Evolutionary conservation across 2,329 filamentous ascomycete genomes (phyloP).

Genomic region (Talaromyces atroroseus): DNA sequence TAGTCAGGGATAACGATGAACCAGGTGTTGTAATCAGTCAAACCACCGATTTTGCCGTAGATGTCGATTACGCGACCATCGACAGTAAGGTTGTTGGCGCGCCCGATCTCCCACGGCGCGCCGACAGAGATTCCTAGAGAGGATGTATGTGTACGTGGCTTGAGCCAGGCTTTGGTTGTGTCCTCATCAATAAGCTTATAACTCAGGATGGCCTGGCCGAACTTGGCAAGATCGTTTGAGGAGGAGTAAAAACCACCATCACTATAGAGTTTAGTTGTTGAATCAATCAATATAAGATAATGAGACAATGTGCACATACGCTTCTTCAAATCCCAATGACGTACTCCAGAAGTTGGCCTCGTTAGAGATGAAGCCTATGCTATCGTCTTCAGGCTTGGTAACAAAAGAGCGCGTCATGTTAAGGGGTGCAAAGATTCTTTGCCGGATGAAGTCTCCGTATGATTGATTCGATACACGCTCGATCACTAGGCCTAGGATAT

Average conservation of each 20-base stretch:
- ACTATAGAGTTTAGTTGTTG: conserved; percentile 6
- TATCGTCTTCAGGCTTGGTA: background rate
- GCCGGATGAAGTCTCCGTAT: background rate
- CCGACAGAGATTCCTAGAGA: conserved; percentile 36
- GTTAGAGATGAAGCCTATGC: background rate
- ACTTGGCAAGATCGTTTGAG: conserved; percentile 34
- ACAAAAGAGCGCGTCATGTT: background rate
- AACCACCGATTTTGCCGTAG: conserved; percentile 23
- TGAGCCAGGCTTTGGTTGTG: conserved; percentile 44
- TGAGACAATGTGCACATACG: background rate
- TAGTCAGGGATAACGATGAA: conserved; percentile 22
- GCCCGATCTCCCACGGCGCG: conserved; percentile 41
- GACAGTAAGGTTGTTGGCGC: conserved; percentile 5
- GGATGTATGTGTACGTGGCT: conserved; percentile 35
- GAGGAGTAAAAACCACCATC: conserved; percentile 45
- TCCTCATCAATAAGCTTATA: conserved; percentile 32
- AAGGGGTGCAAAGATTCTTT: background rate
- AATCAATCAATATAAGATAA: conserved; percentile 1
- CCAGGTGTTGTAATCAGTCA: conserved; percentile 20
- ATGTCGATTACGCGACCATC: conserved; percentile 17
- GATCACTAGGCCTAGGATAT: background rate
- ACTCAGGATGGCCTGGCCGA: conserved; percentile 41
- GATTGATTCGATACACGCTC: background rate
- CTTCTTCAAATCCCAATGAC: background rate
- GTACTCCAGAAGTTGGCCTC: background rate